Percentiles rank a stretch among this genome's conserved stretches.
Evolutionary conservation across 2,329 filamentous ascomycete species (phyloP).

Genomic region (Curvularia sp.): DNA sequence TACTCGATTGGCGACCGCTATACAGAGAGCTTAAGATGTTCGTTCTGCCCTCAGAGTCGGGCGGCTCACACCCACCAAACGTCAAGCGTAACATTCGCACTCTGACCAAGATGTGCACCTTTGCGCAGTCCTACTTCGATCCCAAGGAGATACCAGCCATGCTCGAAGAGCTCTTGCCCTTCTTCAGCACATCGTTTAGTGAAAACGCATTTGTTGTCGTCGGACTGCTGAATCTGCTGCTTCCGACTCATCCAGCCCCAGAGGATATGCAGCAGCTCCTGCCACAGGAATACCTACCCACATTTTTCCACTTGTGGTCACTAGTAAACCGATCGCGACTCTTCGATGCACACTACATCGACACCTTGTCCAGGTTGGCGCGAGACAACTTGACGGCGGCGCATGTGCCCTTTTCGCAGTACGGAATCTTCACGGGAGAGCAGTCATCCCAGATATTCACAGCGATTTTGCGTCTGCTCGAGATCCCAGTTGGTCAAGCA

Average conservation of each 20-base stretch:
- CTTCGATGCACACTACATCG: slow-evolving; percentile 86
- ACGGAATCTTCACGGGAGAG: slow-evolving; percentile 90
- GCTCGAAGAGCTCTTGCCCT: slow-evolving; percentile 58
- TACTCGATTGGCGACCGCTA: slow-evolving; percentile 89
- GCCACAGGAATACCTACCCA: slow-evolving; percentile 87
- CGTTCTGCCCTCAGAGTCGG: slow-evolving; percentile 83
- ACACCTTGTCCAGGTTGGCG: slow-evolving; percentile 85
- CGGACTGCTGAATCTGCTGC: slow-evolving; percentile 81
- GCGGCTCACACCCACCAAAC: slow-evolving; percentile 66
- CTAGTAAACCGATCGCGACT: slow-evolving; percentile 87
- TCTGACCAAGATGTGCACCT: slow-evolving; percentile 86
- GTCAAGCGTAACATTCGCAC: slow-evolving; percentile 72
- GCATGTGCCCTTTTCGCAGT: slow-evolving; percentile 80
- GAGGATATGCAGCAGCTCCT: slow-evolving; percentile 75
- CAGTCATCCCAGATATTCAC: slow-evolving; percentile 95
- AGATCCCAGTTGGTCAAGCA: slow-evolving; percentile 95
- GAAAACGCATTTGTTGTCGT: slow-evolving; percentile 94
- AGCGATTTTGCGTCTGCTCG: slow-evolving; percentile 82
- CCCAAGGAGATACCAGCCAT: slow-evolving; percentile 82
- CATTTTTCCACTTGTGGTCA: slow-evolving; percentile 96
- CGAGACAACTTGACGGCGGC: slow-evolving; percentile 79
- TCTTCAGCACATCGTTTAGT: slow-evolving; percentile 91
- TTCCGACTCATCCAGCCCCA: slow-evolving; percentile 83
- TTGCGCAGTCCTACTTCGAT: slow-evolving; percentile 91
- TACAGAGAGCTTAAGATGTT: slow-evolving; percentile 93